Evolutionary conservation across 1,139 yeast species (phyloP), one percentile per base, ranked within the genome.

Genomic region (Candida anutae): DNA sequence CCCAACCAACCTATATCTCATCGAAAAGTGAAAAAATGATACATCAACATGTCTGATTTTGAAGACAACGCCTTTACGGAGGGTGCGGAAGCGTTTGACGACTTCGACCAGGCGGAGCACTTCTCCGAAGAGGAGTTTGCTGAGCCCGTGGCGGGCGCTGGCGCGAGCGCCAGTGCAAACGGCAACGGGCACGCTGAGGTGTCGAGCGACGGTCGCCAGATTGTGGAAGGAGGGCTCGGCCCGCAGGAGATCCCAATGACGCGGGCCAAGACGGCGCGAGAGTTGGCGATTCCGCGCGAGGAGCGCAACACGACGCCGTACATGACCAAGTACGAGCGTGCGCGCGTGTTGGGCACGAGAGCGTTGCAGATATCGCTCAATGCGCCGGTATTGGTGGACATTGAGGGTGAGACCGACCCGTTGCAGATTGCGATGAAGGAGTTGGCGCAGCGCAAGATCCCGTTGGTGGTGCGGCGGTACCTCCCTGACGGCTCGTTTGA

Each of bases 321-420:
- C 53, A 87, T 90, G 97, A 90, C 98, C 34, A 90, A 90, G 53
- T 90, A 90, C 54, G 98, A 90, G 63, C 75, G 96, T 46, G 98
- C 98, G 6, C 75, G 98, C 60, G 85, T 90, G 36, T 70, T 90
- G 45, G 98, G 98, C 19, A 90, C 98, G 8, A 74, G 98, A 45
- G 97, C 98, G 1, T 64, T 90, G 40, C 98, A 90, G 58, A 90
- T 90, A 43, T 83, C 95, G 19, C 83, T 90, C 81, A 90, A 90
- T 52, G 98, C 99, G 1, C 98, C 98, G 3, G 98, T 90, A 4
- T 73, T 90, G 51, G 98, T 93, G 25, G 98, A 93, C 46, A 74
- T 90, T 36, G 99, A 90, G 60, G 98, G 98, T 48, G 99, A 93
- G 56, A 90, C 98, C 5, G 99, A 90, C 55, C 98, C 99, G n/a